Conservation (phyloP, 192 early-diverging fungal species). For the Coemansia sp. region DNA sequence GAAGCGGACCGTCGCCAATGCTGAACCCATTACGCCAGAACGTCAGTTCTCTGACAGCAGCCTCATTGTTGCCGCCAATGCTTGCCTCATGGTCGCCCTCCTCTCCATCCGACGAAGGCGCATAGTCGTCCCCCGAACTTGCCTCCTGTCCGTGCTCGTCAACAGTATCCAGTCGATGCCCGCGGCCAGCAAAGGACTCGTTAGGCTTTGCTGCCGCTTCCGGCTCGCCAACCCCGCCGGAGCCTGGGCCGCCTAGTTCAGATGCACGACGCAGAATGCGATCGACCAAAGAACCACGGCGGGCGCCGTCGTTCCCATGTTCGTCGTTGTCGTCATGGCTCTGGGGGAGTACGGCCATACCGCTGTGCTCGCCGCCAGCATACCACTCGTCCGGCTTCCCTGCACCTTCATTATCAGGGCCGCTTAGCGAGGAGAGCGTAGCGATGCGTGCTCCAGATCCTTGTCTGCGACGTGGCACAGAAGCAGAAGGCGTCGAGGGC, state of each 20-base stretch:
- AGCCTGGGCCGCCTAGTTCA: slow-evolving; percentile 25
- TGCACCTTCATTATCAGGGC: slow-evolving; percentile 16
- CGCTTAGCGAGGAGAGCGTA: slow-evolving; percentile 42
- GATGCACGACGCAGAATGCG: slow-evolving; percentile 47
- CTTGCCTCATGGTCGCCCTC: background rate
- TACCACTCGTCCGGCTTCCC: slow-evolving; percentile 63
- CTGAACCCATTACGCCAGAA: slow-evolving; percentile 98
- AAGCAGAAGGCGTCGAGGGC: slow-evolving; percentile 15
- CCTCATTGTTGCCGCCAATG: slow-evolving; percentile 6
- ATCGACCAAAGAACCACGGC: slow-evolving; percentile 40
- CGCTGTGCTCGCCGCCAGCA: slow-evolving; percentile 95
- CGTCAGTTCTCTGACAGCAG: slow-evolving; percentile 70
- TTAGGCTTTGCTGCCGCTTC: background rate
- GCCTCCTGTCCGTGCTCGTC: background rate
- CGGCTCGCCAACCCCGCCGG: background rate
- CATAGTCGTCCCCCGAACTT: background rate
- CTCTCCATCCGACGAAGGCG: background rate
- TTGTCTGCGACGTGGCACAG: slow-evolving; percentile 48
- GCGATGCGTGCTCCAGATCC: slow-evolving; percentile 52
- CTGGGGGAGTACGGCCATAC: slow-evolving; percentile 54
- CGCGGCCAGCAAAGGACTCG: slow-evolving; percentile 33
- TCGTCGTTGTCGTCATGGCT: slow-evolving; percentile 14
- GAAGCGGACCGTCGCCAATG: slow-evolving; percentile 89
- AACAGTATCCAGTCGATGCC: slow-evolving; percentile 27
- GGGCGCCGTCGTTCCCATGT: slow-evolving; percentile 15